Evolutionary conservation across 2,329 filamentous ascomycete genomes (phyloP).

Genomic region (Trichoderma asperellum): DNA sequence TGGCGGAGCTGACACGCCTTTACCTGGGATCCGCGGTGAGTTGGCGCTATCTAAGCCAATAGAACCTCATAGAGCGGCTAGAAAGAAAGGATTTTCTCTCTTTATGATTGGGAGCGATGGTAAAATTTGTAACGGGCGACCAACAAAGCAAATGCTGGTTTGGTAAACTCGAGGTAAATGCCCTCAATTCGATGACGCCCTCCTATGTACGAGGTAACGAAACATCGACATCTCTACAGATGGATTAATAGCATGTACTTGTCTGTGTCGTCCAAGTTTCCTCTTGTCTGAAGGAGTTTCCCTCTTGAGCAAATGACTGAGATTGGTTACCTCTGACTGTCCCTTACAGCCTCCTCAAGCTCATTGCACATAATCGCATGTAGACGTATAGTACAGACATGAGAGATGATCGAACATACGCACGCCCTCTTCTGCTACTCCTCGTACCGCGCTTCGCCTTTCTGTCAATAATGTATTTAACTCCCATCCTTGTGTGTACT

Average conservation of each 20-base stretch:
- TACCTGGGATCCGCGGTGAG: background rate
- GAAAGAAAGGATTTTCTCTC: background rate
- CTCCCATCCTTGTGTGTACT: background rate
- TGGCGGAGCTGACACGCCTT: background rate
- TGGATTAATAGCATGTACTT: background rate
- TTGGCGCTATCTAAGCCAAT: background rate
- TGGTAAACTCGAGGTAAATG: background rate
- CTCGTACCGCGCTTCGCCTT: background rate
- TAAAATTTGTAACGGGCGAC: background rate
- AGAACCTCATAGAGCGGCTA: background rate
- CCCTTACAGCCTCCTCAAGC: background rate
- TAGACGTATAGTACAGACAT: background rate
- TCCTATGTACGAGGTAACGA: background rate
- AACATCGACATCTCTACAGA: background rate
- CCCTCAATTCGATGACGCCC: background rate
- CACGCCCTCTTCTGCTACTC: background rate
- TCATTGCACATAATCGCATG: background rate
- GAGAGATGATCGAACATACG: background rate
- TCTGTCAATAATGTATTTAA: too few relatives aligned
- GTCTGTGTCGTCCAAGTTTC: background rate
- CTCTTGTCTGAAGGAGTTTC: background rate
- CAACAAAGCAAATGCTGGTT: background rate
- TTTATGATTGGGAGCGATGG: background rate
- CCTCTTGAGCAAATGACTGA: background rate
- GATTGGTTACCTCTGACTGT: background rate